Percentiles rank a stretch among this genome's conserved stretches.
These are phyloP conservation scores for Lecanosticta acicola DNA, from an alignment of 2,329 filamentous ascomycete genomes.

Conservation along the genomic window DNA sequence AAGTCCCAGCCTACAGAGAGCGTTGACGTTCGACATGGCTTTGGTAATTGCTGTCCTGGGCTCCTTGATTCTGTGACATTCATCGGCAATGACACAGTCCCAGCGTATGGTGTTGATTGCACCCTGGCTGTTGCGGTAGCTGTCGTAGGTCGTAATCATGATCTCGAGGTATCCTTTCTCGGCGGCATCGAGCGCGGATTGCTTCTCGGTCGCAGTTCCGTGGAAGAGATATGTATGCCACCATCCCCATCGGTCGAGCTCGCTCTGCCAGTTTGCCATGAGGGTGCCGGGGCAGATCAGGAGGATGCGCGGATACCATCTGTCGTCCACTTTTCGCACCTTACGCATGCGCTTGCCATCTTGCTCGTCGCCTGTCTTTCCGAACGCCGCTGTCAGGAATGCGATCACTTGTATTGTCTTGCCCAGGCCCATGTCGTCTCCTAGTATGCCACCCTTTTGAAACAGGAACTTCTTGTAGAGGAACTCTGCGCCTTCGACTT, in stretches of 20 bases:
- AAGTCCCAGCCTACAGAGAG: conserved; percentile 84
- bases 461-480: conserved; percentile 85
- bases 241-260: conserved; percentile 88
- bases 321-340: conserved; percentile 56
- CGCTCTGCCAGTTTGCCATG: conserved; percentile 85
- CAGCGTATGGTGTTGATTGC: conserved; percentile 79
- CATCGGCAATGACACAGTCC: conserved; percentile 92
- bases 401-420: conserved; percentile 96
- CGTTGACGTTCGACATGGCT: conserved; percentile 84
- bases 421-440: conserved; percentile 95
- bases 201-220: conserved; percentile 51
- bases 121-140: conserved; percentile 70
- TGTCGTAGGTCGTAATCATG: conserved; percentile 89
- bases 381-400: conserved; percentile 85
- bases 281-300: conserved; percentile 85
- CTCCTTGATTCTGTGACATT: conserved; percentile 88
- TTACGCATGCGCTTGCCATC: conserved; percentile 85
- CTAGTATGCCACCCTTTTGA: conserved; percentile 82
- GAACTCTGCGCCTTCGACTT: conserved; percentile 77
- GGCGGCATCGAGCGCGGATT: conserved; percentile 51
- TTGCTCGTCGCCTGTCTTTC: conserved; percentile 83
- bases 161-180: conserved; percentile 74
- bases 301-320: conserved; percentile 78
- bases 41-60: conserved; percentile 68
- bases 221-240: conserved; percentile 85